These are phyloP conservation scores for Dispira parvispora DNA, from an alignment of 192 early-diverging fungal genomes.

Conservation along the genomic window DNA sequence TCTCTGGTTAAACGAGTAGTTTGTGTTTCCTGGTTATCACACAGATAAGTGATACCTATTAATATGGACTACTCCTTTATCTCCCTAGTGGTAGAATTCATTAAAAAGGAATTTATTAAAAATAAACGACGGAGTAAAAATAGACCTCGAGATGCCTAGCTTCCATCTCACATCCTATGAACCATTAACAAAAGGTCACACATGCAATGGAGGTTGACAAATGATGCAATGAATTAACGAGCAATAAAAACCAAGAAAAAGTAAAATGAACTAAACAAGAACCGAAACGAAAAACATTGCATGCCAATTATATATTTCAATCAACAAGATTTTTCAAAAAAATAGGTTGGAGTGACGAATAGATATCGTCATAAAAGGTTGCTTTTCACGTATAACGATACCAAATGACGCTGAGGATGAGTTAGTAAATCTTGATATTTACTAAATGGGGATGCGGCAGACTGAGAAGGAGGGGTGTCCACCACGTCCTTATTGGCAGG, in stretches of 20 bases:
- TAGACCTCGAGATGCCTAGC: too few relatives aligned
- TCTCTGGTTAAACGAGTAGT: too few relatives aligned
- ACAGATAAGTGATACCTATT: too few relatives aligned
- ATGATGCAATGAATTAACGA: not conserved
- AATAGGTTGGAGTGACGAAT: not conserved
- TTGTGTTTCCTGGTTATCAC: too few relatives aligned
- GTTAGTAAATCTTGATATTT: not conserved
- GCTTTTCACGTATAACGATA: not conserved
- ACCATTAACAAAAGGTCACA: too few relatives aligned
- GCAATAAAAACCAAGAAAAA: not conserved
- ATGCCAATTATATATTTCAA: not conserved
- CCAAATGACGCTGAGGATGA: not conserved
- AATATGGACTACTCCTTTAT: too few relatives aligned
- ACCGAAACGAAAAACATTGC: not conserved
- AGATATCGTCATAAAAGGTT: not conserved
- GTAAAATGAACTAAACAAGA: not conserved
- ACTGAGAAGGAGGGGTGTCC: not conserved
- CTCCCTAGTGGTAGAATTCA: too few relatives aligned
- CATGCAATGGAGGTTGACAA: not conserved
- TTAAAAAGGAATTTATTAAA: too few relatives aligned
- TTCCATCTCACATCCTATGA: too few relatives aligned
- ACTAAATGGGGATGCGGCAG: not conserved
- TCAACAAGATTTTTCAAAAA: not conserved
- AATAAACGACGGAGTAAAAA: too few relatives aligned
- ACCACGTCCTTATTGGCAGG: not conserved